Conservation (phyloP, 2,329 filamentous ascomycete species). For the Sporothrix protearum region DNA sequence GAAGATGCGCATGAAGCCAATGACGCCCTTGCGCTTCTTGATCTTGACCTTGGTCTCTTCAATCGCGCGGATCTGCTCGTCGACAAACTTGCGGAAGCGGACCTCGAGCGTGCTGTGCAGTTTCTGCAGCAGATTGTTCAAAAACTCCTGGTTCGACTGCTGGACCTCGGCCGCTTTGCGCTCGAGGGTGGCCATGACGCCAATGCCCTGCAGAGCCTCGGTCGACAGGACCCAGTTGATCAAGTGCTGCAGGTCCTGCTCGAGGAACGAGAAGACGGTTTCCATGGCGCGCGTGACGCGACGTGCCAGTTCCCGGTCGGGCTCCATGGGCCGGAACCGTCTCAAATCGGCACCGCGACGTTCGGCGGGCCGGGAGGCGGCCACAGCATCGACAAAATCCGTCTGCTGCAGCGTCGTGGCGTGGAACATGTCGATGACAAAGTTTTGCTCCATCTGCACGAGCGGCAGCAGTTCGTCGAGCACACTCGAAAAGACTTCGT, state of each 20-base stretch:
- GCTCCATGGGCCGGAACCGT: conserved; percentile 75
- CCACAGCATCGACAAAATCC: conserved; percentile 81
- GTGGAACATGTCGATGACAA: conserved; percentile 95
- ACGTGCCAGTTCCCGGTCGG: conserved; percentile 80
- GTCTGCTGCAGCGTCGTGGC: conserved; percentile 75
- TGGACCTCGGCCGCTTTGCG: conserved; percentile 73
- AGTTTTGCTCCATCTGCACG: conserved; percentile 92
- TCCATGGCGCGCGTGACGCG: conserved; percentile 85
- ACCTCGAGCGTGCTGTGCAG: conserved; percentile 70
- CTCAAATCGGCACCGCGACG: conserved; percentile 70
- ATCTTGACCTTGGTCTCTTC: conserved; percentile 99
- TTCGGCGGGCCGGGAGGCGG: conserved; percentile 60
- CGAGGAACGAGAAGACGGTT: conserved; percentile 78
- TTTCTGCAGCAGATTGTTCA: conserved; percentile 73
- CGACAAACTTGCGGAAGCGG: conserved; percentile 82
- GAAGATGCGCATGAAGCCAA: conserved; percentile 91
- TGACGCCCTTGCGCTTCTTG: conserved; percentile 96
- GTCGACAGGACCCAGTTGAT: conserved; percentile 78
- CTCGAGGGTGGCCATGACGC: conserved; percentile 76
- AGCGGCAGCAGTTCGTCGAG: conserved; percentile 79
- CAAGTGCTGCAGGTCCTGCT: conserved; percentile 71
- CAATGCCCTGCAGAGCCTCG: conserved; percentile 89
- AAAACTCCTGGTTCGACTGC: conserved; percentile 90
- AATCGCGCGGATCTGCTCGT: conserved; percentile 91
- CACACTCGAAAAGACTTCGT: conserved; percentile 75